Evolutionary conservation across 169 alveolate species (phyloP).

Genomic region (Eimeria tenella): DNA sequence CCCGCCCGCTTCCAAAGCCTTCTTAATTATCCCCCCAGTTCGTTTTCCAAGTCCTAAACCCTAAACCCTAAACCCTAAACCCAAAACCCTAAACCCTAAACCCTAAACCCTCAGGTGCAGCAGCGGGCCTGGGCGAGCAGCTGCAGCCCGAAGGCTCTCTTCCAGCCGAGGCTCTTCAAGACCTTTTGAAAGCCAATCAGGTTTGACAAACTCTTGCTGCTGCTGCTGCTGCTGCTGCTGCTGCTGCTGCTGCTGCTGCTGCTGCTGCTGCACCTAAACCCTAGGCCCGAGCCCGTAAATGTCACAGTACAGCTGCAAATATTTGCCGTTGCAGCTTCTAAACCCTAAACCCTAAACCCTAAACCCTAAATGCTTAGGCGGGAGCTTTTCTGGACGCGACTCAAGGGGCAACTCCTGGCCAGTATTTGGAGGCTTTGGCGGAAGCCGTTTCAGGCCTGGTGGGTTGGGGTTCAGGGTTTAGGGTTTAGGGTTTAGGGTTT

Average conservation of each 20-base stretch:
- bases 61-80: too few species aligned
- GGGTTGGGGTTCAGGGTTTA: neutral
- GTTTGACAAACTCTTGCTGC: too few species aligned
- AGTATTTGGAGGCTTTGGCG: constrained; percentile 46
- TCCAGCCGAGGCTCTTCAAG: too few species aligned
- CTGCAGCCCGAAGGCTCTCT: too few species aligned
- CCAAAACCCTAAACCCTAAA: too few species aligned
- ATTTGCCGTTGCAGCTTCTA: neutral
- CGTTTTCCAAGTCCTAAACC: too few species aligned
- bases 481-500: constrained; percentile 17
- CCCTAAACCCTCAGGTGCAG: too few species aligned
- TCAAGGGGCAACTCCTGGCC: constrained; percentile 31
- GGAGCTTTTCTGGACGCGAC: constrained; percentile 40
- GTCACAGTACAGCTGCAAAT: neutral
- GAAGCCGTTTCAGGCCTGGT: neutral
- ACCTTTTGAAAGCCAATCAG: too few species aligned
- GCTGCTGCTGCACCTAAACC: neutral
- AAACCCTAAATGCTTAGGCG: neutral
- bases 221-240: too few species aligned
- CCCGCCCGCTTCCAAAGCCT: too few species aligned
- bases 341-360: neutral
- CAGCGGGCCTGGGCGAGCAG: too few species aligned
- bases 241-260: neutral
- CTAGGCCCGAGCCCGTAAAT: neutral
- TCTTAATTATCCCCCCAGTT: too few species aligned